Evolutionary conservation across 768 basidiomycete species (phyloP).

Genomic region (Dioszegia crocea): DNA sequence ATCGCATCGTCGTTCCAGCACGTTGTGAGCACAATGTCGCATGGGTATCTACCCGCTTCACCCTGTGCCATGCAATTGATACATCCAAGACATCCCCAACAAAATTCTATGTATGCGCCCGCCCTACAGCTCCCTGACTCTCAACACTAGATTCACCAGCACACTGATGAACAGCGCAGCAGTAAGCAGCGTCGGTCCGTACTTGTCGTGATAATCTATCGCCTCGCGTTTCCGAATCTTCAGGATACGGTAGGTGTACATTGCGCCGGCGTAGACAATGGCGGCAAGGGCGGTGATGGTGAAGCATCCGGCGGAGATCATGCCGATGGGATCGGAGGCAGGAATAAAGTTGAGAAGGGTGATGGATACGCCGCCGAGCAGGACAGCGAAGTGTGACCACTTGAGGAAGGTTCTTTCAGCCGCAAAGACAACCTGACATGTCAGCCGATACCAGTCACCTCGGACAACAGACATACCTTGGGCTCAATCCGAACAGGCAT

Average conservation of each 20-base stretch:
- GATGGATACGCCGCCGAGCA: constrained; percentile 56
- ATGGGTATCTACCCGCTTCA: too few species aligned
- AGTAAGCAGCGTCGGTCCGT: constrained; percentile 45
- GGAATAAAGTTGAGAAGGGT: constrained; percentile 52
- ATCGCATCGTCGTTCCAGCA: too few species aligned
- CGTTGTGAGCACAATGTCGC: too few species aligned
- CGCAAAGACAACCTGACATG: constrained; percentile 66
- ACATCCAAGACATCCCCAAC: too few species aligned
- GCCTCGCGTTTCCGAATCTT: constrained; percentile 42
- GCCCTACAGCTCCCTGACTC: constrained; percentile 40
- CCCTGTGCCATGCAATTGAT: too few species aligned
- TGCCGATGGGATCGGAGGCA: constrained; percentile 57
- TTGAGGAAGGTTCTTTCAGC: constrained; percentile 83
- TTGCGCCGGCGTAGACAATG: constrained; percentile 70
- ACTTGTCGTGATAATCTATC: constrained; percentile 47
- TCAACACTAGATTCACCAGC: constrained; percentile 41
- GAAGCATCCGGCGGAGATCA: constrained; percentile 83
- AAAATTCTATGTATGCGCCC: not conserved
- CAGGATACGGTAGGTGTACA: constrained; percentile 46
- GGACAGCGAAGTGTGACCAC: constrained; percentile 60
- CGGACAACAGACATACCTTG: constrained; percentile 53
- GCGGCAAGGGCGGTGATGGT: constrained; percentile 82
- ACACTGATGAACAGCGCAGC: constrained; percentile 37
- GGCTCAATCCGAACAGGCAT: constrained; percentile 96
- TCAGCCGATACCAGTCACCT: too few species aligned